A percentile compares a stretch with the other conserved stretches of the same genome.
phyloP scores from a whole-genome alignment of 148 eudicot species.

The Heliosperma pusillum region DNA sequence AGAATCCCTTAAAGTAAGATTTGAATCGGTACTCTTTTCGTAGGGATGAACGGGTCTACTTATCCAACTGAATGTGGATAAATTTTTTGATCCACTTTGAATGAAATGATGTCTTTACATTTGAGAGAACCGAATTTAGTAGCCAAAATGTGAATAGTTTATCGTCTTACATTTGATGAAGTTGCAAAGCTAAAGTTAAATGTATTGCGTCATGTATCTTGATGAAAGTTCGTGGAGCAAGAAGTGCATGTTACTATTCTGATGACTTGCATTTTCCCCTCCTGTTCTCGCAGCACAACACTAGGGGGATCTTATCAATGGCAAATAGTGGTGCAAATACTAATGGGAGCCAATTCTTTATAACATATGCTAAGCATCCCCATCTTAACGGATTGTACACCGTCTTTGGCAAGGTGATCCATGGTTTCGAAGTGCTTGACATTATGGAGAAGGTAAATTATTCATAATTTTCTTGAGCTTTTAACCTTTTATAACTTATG shows the following conservation, averaged over 20 bases:
- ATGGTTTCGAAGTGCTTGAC: conserved; percentile 97
- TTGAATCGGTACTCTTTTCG: background rate
- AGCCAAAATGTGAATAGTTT: background rate
- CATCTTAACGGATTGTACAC: conserved; percentile 94
- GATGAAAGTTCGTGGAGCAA: background rate
- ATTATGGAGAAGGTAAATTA: conserved; percentile 83
- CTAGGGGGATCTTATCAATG: conserved; percentile 89
- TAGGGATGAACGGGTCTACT: background rate
- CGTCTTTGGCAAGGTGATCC: conserved; percentile 91
- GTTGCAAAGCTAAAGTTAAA: background rate
- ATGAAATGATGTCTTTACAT: background rate
- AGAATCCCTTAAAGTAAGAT: conserved; percentile 84
- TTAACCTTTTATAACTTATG: background rate
- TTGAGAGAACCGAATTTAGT: background rate
- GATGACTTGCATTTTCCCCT: background rate
- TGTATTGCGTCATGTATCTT: background rate
- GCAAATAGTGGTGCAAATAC: conserved; percentile 95
- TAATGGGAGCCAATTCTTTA: conserved; percentile 92
- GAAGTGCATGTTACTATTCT: background rate
- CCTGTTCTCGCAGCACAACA: conserved; percentile 62
- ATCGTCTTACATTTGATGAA: background rate
- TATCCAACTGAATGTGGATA: background rate
- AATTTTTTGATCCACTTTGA: background rate
- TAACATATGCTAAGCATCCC: conserved; percentile 88
- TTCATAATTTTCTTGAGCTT: background rate